Percentiles rank a stretch among this genome's conserved stretches.
Conservation (phyloP, 495 filamentous ascomycete species). For the Penicillium lividum region DNA sequence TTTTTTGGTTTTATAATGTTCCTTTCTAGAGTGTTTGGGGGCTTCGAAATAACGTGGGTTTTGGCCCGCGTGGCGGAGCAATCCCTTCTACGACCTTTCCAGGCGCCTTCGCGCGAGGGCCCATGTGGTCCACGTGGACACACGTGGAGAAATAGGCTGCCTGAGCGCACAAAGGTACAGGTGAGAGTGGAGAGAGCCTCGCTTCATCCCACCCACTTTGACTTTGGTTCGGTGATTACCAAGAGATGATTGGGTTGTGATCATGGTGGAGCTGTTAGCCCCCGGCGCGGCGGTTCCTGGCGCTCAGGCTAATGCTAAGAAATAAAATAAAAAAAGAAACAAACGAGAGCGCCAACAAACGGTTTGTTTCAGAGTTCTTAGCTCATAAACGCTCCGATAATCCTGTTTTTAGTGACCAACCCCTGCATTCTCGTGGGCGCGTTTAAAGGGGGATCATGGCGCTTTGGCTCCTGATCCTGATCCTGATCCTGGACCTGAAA, state of each 20-base stretch:
- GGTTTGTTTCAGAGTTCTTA: constrained; percentile 3
- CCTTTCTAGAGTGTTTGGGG: background rate
- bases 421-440: background rate
- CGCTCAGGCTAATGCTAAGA: background rate
- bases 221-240: background rate
- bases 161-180: constrained; percentile 12
- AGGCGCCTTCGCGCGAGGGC: constrained; percentile 30
- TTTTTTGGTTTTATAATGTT: background rate
- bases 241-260: background rate
- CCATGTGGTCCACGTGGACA: constrained; percentile 45
- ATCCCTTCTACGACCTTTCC: constrained; percentile 32
- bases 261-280: background rate
- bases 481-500: constrained; percentile 2
- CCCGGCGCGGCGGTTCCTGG: background rate
- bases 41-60: constrained; percentile 4
- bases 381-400: background rate
- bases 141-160: constrained; percentile 34
- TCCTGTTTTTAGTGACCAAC: background rate
- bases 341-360: constrained; percentile 1
- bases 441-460: constrained; percentile 7
- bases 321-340: background rate
- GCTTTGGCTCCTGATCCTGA: background rate
- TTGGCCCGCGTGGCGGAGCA: constrained; percentile 12
- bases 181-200: constrained; percentile 11
- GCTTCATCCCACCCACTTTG: constrained; percentile 18